These are phyloP conservation scores for Hura crepitans DNA, from an alignment of 441 rosid genomes.

Conservation along the genomic window DNA sequence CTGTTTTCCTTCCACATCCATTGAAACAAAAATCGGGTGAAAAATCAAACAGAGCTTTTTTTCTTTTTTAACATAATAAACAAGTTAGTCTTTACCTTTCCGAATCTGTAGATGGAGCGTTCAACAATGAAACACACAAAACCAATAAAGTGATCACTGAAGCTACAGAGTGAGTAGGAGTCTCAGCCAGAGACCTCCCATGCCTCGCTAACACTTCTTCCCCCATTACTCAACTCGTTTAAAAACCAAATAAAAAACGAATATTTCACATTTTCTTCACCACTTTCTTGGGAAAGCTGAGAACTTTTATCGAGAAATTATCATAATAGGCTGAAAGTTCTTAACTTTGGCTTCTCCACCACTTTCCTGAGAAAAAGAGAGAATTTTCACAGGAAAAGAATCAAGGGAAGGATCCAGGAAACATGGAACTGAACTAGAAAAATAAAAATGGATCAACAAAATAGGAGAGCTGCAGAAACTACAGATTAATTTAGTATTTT, in stretches of 20 bases:
- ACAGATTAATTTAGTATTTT: not conserved
- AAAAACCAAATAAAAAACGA: constrained; percentile 2
- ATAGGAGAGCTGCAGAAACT: not conserved
- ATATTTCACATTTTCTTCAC: not conserved
- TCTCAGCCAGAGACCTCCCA: constrained; percentile 92
- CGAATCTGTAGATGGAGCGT: constrained; percentile 83
- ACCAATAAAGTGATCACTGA: constrained; percentile 74
- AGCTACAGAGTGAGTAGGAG: constrained; percentile 92
- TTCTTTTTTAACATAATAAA: too few species aligned
- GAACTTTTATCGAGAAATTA: constrained; percentile 15
- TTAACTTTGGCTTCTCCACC: not conserved
- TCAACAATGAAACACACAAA: constrained; percentile 67
- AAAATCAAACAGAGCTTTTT: constrained; percentile 1
- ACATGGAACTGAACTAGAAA: constrained; percentile 25
- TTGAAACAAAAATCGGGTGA: too few species aligned
- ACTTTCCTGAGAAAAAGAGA: not conserved
- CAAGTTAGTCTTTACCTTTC: constrained; percentile 57
- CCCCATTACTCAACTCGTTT: constrained; percentile 26
- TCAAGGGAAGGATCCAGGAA: constrained; percentile 36
- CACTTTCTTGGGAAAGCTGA: constrained; percentile 9
- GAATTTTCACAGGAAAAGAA: constrained; percentile 4
- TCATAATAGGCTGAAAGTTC: constrained; percentile 8
- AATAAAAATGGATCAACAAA: not conserved
- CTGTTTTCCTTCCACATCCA: too few species aligned
- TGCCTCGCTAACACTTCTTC: constrained; percentile 36